A percentile compares a stretch with the other conserved stretches of the same genome.
phyloP scores from a whole-genome alignment of 148 eudicot genomes.

The Limonium bicolor region DNA sequence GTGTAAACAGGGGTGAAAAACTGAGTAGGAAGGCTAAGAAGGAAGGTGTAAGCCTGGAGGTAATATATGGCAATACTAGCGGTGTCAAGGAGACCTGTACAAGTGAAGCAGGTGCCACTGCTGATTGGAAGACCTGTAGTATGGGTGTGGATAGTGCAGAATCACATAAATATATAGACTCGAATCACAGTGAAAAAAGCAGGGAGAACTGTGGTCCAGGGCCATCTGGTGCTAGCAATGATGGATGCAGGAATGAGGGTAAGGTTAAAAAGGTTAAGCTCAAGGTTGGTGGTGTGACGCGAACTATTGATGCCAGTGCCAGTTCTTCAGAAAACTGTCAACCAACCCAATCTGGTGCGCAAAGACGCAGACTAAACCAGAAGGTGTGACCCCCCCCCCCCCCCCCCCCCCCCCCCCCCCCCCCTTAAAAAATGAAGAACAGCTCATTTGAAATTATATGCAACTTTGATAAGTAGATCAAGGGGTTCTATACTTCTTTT shows the following conservation, averaged over 20 bases:
- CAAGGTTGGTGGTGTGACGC: constrained; percentile 78
- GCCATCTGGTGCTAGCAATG: constrained; percentile 4
- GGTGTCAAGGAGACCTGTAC: too few relatives aligned
- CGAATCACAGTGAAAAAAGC: constrained; percentile 15
- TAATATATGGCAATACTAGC: constrained; percentile 19
- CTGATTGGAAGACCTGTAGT: constrained; percentile 19
- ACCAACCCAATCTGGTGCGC: too few relatives aligned
- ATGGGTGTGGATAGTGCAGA: constrained; percentile 23
- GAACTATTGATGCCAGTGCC: constrained; percentile 56
- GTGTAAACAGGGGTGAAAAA: constrained; percentile 27
- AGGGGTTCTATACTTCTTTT: neutral
- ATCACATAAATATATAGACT: constrained; percentile 18
- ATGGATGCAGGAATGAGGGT: constrained; percentile 28
- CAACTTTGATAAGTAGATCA: neutral
- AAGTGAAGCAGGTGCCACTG: constrained; percentile 33
- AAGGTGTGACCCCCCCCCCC: too few relatives aligned
- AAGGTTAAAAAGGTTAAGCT: constrained; percentile 66
- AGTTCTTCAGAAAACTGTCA: constrained; percentile 13
- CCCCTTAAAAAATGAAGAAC: too few relatives aligned
- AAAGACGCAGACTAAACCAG: too few relatives aligned
- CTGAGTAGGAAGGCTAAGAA: constrained; percentile 26
- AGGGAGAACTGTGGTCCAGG: constrained; percentile 18
- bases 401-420: too few relatives aligned
- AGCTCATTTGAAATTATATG: constrained; percentile 23
- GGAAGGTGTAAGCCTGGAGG: constrained; percentile 32